Base-by-base conservation (phyloP, 169 alveolate species). In the Plasmodium billcollinsi region DNA sequence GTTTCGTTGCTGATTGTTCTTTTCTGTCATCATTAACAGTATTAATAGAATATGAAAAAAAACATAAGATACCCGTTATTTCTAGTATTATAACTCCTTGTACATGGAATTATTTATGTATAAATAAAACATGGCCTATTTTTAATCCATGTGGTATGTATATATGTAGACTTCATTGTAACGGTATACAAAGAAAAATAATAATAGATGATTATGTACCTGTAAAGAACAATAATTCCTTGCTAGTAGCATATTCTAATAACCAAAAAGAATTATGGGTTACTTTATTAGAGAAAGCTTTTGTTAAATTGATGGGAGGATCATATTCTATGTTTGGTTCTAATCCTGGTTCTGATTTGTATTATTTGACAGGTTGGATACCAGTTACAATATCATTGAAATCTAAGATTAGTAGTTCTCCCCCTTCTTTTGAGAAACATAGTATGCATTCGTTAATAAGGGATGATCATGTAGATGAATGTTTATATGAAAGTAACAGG, bases 1-100 rank as follows among this genome's bases (percentile, higher is more conserved):
- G 98, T 11, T 96, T 95, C 88, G 97, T 97, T 12, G 99, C 99
- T 0, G 99, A 97, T 88, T 97, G 99, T 86, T 97, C 99, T 15
- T 97, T 97, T 71, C 91, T 97, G 12, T 92, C 97, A 3, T 93
- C 97, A 26, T 86, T 97, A 56, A 97, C 99, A 0, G 96, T 96
- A 29, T 91, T 97, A 43, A 95, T 97, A 24, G 99, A 97, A 69
- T 96, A 94, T 76, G 98, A 97, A 76, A 73, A 88, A 67, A 89
- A 93, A 47, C 94, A 93, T 75, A 73, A 88, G 18, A 83, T 92
- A n/a, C 95, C 97, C 11, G 88, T 97, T 61, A 78, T 97, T 26
- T 85, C 66, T 18, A 70, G 47, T 88, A 74, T 88, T 71, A 88
- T 73, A 59, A 73, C 88, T 47, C 93, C 91, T 8, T 92, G 90